Evolutionary conservation across 768 basidiomycete genomes (phyloP), one percentile per base, ranked within the genome.

Genomic region (Tulasnella sp.): DNA sequence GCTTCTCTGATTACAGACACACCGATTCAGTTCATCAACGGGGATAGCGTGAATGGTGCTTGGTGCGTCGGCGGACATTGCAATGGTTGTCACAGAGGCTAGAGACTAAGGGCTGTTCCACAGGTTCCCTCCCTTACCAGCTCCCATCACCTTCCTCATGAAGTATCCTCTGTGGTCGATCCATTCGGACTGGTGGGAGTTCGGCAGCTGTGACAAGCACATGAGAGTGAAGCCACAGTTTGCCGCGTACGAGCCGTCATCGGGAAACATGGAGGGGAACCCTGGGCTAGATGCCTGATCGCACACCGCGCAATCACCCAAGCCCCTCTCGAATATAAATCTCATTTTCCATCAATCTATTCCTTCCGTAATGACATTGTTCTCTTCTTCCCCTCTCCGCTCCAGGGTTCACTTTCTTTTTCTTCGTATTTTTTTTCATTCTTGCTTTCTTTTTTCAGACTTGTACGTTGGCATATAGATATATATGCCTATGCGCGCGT

Each of bases 151-250:
- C 31, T 68, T 27, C 24, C 62, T 68, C 27, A 6, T 6, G 24
- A 68, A 68, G 31, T 68, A 68, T 27, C 24, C 34, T 18, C 62
- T 68, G 8, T 68, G 62, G 62, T 18, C 14, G 16, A 68, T 68
- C 62, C 62, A 68, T 68, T 68, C 62, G 31, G 34, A 68, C 19
- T 68, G 62, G 62, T 75, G 75, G 75, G 46, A 46, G 19, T 75
- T 75, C n/a, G 75, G 75, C 42, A 19, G 44, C 39, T 75, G 75
- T 48, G 44, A 42, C 31, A 42, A 48, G 46, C 16, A 75, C 34
- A 44, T 21, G 34, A 48, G 34, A 38, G 44, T 75, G 27, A 75
- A 75, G 75, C 75, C 75, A 34, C 40, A 75, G 44, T 75, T 75
- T 27, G 46, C 46, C 19, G 75, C 75, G 18, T 75, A 75, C 75